These are phyloP conservation scores for Vaccinium darrowii DNA, from an alignment of 148 eudicot genomes.

Conservation along the genomic window DNA sequence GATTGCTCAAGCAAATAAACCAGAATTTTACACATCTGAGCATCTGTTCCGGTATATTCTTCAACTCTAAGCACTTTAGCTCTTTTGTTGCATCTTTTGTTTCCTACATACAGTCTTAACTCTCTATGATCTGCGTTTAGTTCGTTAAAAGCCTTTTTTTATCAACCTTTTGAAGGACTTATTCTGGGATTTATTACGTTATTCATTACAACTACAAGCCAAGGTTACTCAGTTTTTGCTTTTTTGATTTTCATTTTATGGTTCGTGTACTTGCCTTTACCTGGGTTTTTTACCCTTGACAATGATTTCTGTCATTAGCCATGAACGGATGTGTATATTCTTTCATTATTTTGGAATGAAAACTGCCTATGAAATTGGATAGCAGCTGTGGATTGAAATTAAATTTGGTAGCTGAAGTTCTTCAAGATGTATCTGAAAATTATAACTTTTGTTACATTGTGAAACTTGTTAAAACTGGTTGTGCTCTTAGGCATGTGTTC, in stretches of 20 bases:
- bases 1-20: conserved; percentile 98
- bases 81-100: not conserved
- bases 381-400: not conserved
- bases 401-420: not conserved
- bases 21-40: conserved; percentile 94
- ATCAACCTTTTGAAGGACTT: not conserved
- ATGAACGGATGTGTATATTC: not conserved
- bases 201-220: not conserved
- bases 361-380: not conserved
- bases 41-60: conserved; percentile 82
- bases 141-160: not conserved
- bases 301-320: not conserved
- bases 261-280: not conserved
- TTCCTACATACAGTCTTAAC: not conserved
- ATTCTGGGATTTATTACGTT: not conserved
- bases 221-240: not conserved
- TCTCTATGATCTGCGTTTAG: not conserved
- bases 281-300: not conserved
- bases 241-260: not conserved
- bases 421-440: not conserved
- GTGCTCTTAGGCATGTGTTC: not conserved
- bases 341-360: not conserved
- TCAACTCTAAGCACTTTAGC: not conserved
- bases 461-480: not conserved
- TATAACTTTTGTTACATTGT: not conserved